These are phyloP conservation scores for Adansonia digitata DNA, from an alignment of 345 rosid genomes.

Conservation along the genomic window DNA sequence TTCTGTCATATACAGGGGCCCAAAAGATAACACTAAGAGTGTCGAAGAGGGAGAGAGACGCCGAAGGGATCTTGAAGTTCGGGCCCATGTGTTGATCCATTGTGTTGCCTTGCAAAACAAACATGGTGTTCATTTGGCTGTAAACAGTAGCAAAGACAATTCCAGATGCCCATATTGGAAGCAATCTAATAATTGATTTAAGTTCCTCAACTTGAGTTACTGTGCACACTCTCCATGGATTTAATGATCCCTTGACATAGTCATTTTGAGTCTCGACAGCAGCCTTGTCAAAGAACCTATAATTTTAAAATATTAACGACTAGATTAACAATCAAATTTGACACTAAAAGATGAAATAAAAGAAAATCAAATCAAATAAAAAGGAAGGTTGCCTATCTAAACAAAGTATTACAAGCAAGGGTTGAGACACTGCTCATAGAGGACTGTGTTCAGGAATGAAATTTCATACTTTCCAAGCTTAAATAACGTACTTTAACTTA, in stretches of 20 bases:
- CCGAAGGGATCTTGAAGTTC: constrained; percentile 69
- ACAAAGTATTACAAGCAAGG: not conserved
- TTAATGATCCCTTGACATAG: constrained; percentile 33
- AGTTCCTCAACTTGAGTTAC: constrained; percentile 95
- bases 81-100: constrained; percentile 89
- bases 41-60: constrained; percentile 85
- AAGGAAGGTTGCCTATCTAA: not conserved
- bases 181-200: constrained; percentile 65
- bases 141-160: constrained; percentile 77
- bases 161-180: constrained; percentile 89
- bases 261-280: constrained; percentile 65
- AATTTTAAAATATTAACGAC: not conserved
- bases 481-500: constrained; percentile 41
- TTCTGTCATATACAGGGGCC: constrained; percentile 67
- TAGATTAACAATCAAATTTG: not conserved
- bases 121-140: constrained; percentile 90
- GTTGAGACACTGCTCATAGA: no score
- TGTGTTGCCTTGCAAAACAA: constrained; percentile 86
- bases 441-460: no score
- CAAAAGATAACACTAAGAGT: constrained; percentile 86
- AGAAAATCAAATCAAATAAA: not conserved
- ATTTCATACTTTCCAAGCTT: not conserved
- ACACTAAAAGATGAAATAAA: not conserved
- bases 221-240: constrained; percentile 81
- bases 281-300: constrained; percentile 66